Base-by-base conservation (phyloP, 1,284 basidiomycete species). In the Papiliotrema terrestris region DNA sequence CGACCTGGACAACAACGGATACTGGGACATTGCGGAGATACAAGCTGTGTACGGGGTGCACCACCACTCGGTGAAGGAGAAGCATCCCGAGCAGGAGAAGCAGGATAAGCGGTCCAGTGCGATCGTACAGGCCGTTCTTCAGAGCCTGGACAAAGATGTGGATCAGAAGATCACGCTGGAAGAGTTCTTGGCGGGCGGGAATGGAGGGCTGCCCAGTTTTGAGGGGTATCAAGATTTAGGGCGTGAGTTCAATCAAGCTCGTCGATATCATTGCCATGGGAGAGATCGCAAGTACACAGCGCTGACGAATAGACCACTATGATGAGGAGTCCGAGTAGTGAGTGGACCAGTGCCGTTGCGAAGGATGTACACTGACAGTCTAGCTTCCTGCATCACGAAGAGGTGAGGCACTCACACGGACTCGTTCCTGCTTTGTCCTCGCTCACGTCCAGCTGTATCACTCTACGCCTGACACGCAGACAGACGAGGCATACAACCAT, bases 31-130 rank as follows among this genome's bases (percentile, higher is more conserved):
- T 55, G 84, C 86, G 58, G 90, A 94, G 75, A 87, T 94, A 59
- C 86, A 94, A 72, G 89, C 91, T 6, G 84, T 95, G 43, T 95
- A 96, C 67, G 95, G 95, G 55, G 88, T 99, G 22, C 92, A 98
- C 75, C 96, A 98, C 74, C 83, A 94, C 57, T 91, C 91, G 65
- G 89, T 91, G 20, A 85, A 89, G 76, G 88, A 91, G 76, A 85
- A 88, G 76, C 88, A 90, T 22, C 86, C 80, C 82, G 86, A 89
- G 62, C 87, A 91, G 32, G 20, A 84, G 49, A 84, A 87, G 52
- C 90, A 94, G 69, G 84, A 90, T 69, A 81, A 84, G 73, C 94
- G 97, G 78, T 90, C 93, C 0, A 83, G 91, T 57, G 75, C 83
- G 54, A 87, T 99, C 58, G 87, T 92, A 14, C 78, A 83, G 47